A percentile compares a stretch with the other conserved stretches of the same genome.
Conservation (phyloP, 2,329 filamentous ascomycete species). For the Sporothrix schenckii region DNA sequence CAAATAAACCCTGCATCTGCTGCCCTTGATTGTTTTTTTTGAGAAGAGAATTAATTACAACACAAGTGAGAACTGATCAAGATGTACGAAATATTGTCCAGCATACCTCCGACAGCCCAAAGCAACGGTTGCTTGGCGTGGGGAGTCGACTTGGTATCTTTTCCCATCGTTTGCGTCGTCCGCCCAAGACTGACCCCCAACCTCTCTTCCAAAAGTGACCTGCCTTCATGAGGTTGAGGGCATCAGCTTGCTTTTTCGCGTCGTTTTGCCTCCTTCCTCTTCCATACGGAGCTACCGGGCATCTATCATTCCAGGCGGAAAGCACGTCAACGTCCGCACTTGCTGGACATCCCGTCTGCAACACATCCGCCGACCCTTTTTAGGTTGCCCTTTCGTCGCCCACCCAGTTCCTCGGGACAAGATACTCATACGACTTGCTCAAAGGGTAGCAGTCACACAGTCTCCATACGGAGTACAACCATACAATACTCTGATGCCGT, state of each 20-base stretch:
- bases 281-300: background rate
- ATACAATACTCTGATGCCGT: background rate
- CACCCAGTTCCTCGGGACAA: background rate
- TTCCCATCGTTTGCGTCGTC: background rate
- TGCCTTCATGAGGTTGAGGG: background rate
- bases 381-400: background rate
- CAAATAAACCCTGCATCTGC: background rate
- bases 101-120: background rate
- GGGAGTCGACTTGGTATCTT: background rate
- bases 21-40: background rate
- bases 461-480: conserved; percentile 23
- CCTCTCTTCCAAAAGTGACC: background rate
- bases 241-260: background rate
- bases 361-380: background rate
- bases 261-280: conserved; percentile 11
- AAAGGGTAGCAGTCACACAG: background rate
- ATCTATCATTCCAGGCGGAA: background rate
- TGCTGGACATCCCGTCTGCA: background rate
- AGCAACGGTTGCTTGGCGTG: conserved; percentile 8
- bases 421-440: background rate
- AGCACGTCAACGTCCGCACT: background rate
- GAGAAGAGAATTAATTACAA: too few species aligned
- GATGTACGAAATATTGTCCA: too few species aligned
- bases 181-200: background rate
- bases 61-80: conserved; percentile 7